phyloP scores from a whole-genome alignment of 768 basidiomycete genomes.

The Lactifluus rugatus region DNA sequence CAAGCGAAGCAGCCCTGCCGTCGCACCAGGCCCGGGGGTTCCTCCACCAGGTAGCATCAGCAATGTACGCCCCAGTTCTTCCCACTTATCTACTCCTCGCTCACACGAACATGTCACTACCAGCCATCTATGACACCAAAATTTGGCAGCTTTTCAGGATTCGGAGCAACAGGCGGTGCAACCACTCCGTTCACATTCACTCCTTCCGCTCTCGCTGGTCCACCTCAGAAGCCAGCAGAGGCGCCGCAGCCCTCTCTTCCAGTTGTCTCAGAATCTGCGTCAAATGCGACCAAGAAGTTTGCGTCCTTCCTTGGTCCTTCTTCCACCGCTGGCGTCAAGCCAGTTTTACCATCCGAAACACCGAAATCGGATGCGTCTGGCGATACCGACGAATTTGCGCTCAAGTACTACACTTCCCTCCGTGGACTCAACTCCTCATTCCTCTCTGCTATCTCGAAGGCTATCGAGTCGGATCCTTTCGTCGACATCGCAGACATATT shows the following conservation, averaged over 20 bases:
- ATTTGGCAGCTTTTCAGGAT: conserved; percentile 45
- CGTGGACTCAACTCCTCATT: conserved; percentile 67
- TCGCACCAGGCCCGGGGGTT: conserved; percentile 7
- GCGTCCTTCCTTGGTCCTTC: conserved; percentile 20
- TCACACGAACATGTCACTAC: conserved; percentile 2
- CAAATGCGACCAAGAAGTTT: conserved; percentile 18
- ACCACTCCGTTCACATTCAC: conserved; percentile 34
- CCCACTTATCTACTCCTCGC: neutral
- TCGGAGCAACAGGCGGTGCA: conserved; percentile 30
- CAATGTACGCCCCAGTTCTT: conserved; percentile 23
- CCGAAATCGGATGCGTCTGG: conserved; percentile 11
- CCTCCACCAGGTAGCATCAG: conserved; percentile 21
- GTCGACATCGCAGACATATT: conserved; percentile 47
- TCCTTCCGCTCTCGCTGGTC: conserved; percentile 23
- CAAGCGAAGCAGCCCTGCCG: conserved; percentile 31
- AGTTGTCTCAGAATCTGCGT: conserved; percentile 19
- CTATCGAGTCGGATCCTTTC: conserved; percentile 62
- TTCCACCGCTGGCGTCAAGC: conserved; percentile 1
- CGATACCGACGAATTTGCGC: conserved; percentile 23
- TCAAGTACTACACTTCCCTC: conserved; percentile 58
- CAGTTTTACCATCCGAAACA: conserved; percentile 11
- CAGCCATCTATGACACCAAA: conserved; percentile 29
- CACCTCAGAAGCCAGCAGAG: conserved; percentile 21
- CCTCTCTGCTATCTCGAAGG: conserved; percentile 45
- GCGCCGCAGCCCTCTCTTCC: conserved; percentile 9